A percentile compares a stretch with the other conserved stretches of the same genome.
Conservation (phyloP, 805 yeast genomes). For the Candida multigemmis region DNA sequence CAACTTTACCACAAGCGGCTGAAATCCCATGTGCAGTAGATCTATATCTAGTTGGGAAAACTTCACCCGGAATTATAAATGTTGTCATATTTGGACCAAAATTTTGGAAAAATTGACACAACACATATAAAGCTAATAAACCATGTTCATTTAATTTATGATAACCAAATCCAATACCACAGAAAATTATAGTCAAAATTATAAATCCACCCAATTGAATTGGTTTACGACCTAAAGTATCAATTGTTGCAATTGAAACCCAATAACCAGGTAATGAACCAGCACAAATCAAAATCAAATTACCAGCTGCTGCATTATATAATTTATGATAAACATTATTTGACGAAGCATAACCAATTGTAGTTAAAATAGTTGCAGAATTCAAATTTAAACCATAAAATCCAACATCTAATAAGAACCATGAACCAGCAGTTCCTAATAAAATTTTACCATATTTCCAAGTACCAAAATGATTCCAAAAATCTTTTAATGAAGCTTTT, state of each 20-base stretch:
- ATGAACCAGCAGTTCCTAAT: conserved; percentile 83
- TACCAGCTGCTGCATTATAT: conserved; percentile 82
- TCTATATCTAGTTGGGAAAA: conserved; percentile 91
- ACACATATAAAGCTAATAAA: conserved; percentile 65
- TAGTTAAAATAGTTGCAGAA: conserved; percentile 66
- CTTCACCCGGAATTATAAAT: conserved; percentile 85
- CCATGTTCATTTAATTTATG: conserved; percentile 60
- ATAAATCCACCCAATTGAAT: conserved; percentile 71
- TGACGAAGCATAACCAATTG: conserved; percentile 77
- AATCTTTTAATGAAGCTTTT: conserved; percentile 75
- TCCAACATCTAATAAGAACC: conserved; percentile 89
- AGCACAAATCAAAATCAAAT: conserved; percentile 85
- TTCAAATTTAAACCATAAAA: conserved; percentile 84
- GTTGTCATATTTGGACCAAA: conserved; percentile 94
- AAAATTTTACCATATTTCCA: conserved; percentile 84
- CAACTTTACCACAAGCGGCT: conserved; percentile 87
- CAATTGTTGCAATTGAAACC: conserved; percentile 74
- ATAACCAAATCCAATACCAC: conserved; percentile 79
- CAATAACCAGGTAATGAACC: conserved; percentile 95
- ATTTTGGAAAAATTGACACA: conserved; percentile 82
- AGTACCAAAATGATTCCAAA: conserved; percentile 63
- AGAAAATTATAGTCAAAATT: conserved; percentile 62
- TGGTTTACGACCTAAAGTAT: conserved; percentile 76
- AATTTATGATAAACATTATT: conserved; percentile 60
- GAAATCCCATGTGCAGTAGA: conserved; percentile 93